Conservation (phyloP, 116 monocot species). For the Phalaenopsis hybrid region DNA sequence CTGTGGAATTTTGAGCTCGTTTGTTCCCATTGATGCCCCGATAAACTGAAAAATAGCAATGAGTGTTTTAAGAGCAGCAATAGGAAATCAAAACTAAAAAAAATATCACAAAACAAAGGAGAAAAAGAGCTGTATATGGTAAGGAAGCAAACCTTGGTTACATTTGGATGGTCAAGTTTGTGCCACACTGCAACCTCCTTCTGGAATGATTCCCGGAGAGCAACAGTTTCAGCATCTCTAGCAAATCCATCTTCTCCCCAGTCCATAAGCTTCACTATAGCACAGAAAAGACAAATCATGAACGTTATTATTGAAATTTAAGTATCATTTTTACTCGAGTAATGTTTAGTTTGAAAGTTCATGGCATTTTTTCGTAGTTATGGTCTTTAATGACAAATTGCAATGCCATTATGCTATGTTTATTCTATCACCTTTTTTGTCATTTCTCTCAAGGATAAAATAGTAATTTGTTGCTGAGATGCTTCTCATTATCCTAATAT, state of each 20-base stretch:
- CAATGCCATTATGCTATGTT: no score
- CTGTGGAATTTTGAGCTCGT: conserved; percentile 60
- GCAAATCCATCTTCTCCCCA: conserved; percentile 80
- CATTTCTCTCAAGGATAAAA: no score
- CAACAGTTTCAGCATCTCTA: conserved; percentile 56
- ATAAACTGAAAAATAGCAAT: conserved; percentile 45
- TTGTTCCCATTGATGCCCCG: conserved; percentile 83
- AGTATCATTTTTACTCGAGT: no score
- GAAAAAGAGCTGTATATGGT: background rate
- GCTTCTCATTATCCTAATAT: no score
- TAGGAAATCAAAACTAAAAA: background rate
- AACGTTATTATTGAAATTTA: background rate
- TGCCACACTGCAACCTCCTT: conserved; percentile 98
- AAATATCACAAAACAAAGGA: background rate
- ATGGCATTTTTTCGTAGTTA: no score
- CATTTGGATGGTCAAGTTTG: conserved; percentile 90
- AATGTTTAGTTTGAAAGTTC: no score
- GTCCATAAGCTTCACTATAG: conserved; percentile 79
- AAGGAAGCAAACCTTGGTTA: conserved; percentile 58
- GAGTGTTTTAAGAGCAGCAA: background rate
- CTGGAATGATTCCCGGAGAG: conserved; percentile 64
- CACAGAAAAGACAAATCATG: conserved; percentile 10
- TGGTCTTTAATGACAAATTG: no score
- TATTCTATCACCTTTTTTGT: no score
- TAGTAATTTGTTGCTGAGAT: no score